Conservation (phyloP, 2,329 filamentous ascomycete species). For the Calonectria multiphialidica region DNA sequence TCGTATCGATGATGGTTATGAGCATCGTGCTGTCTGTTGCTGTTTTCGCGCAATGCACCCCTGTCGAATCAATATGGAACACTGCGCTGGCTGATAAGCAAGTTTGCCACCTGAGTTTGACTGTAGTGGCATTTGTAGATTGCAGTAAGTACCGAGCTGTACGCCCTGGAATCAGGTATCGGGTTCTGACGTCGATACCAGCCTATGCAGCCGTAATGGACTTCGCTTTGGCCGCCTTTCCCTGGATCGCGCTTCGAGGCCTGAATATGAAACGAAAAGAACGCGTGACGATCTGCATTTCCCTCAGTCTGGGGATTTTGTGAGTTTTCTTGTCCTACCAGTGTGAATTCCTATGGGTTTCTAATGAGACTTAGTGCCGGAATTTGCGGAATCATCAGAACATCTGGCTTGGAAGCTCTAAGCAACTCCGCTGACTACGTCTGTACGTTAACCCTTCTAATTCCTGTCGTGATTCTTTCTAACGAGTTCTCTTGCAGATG, state of each 20-base stretch:
- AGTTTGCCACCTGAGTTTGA: conserved; percentile 22
- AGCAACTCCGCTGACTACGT: conserved; percentile 27
- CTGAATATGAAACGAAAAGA: conserved; percentile 33
- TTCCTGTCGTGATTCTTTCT: neutral
- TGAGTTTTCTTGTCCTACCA: neutral
- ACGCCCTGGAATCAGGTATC: rapidly evolving
- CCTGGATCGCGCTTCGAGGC: conserved; percentile 22
- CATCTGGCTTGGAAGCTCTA: conserved; percentile 15
- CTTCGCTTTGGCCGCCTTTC: conserved; percentile 23
- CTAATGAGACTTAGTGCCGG: conserved; percentile 12
- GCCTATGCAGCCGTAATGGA: conserved; percentile 27
- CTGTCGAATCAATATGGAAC: conserved; percentile 25
- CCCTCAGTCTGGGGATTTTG: conserved; percentile 27
- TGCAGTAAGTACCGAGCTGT: neutral
- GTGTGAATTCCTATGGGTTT: neutral
- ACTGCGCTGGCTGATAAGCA: conserved; percentile 10
- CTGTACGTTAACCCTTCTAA: neutral
- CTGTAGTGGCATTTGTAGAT: conserved; percentile 22
- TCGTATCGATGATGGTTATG: conserved; percentile 21
- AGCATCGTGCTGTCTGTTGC: conserved; percentile 16
- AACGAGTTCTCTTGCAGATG: neutral
- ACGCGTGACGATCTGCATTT: conserved; percentile 22
- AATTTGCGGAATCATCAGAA: conserved; percentile 25
- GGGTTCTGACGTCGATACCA: neutral
- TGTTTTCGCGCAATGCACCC: conserved; percentile 26